Percentiles rank a stretch among this genome's conserved stretches.
phyloP scores from a whole-genome alignment of 2,329 filamentous ascomycete species.

The Sporothrix brunneoviolacea region DNA sequence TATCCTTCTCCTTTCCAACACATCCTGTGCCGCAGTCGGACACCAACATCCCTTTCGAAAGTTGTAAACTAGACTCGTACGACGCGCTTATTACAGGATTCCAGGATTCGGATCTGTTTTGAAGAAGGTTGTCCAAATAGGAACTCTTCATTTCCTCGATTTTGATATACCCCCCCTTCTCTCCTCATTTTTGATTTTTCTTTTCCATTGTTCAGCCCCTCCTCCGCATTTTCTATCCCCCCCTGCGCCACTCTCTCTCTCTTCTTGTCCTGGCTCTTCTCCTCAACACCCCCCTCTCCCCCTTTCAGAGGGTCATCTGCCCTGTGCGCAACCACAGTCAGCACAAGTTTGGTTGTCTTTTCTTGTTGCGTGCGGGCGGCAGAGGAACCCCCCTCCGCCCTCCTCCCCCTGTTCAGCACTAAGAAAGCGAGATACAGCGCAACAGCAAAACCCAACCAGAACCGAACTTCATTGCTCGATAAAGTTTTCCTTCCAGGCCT shows the following conservation, averaged over 20 bases:
- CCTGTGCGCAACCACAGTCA: conserved; percentile 8
- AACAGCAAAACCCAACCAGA: too few relatives aligned
- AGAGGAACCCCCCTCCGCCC: too few relatives aligned
- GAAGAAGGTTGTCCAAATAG: not conserved
- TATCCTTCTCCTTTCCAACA: too few relatives aligned
- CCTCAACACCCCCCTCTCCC: not conserved
- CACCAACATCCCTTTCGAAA: too few relatives aligned
- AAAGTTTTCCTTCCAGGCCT: too few relatives aligned
- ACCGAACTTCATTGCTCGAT: too few relatives aligned
- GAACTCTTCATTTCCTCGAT: not conserved
- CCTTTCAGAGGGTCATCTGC: not conserved
- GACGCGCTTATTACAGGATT: too few relatives aligned
- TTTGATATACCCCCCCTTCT: not conserved
- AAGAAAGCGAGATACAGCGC: not conserved
- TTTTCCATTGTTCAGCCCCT: not conserved
- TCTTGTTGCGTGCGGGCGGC: not conserved
- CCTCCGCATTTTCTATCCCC: not conserved
- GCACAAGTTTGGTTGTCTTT: conserved; percentile 3
- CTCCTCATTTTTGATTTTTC: not conserved
- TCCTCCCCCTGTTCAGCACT: not conserved
- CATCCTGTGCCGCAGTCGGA: too few relatives aligned
- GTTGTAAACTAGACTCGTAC: too few relatives aligned
- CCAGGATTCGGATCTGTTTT: too few relatives aligned
- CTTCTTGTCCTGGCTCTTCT: too few relatives aligned
- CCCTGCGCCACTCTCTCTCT: too few relatives aligned